Evolutionary conservation across 225 moss, liverwort and hornwort species (phyloP).

Genomic region (Bryoerythrophyllum caledonicum): DNA sequence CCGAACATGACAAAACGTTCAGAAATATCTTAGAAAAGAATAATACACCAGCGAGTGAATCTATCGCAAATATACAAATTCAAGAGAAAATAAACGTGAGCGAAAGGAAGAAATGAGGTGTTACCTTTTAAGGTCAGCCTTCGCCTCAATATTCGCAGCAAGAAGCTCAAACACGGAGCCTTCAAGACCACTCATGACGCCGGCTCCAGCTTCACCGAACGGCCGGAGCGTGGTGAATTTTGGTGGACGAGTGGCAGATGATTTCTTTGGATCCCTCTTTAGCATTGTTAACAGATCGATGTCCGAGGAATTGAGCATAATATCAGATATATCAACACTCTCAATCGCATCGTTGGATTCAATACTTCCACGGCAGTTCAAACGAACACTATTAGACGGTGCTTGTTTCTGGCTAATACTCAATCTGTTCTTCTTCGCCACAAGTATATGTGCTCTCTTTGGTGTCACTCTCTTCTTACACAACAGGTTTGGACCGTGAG

Average conservation of each 20-base stretch:
- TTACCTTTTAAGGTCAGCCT: conserved; percentile 77
- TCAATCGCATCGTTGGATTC: conserved; percentile 5
- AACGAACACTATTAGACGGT: background rate
- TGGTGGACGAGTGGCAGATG: conserved; percentile 54
- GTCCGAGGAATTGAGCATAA: conserved; percentile 33
- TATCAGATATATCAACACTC: conserved; percentile 32
- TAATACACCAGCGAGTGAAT: too few relatives aligned
- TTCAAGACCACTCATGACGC: conserved; percentile 70
- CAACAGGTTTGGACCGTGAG: conserved; percentile 22
- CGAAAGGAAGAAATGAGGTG: too few relatives aligned
- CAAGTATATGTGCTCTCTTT: conserved; percentile 8
- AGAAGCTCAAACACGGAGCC: conserved; percentile 94
- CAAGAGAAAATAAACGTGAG: too few relatives aligned
- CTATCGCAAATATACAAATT: background rate
- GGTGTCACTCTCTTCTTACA: background rate
- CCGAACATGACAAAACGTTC: too few relatives aligned
- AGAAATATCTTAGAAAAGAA: background rate
- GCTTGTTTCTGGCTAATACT: background rate
- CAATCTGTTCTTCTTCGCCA: conserved; percentile 14
- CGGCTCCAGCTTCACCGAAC: conserved; percentile 82
- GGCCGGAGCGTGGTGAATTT: conserved; percentile 85
- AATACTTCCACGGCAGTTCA: conserved; percentile 33
- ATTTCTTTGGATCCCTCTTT: conserved; percentile 11
- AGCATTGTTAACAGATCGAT: conserved; percentile 23
- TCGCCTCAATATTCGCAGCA: conserved; percentile 84